Conservation (phyloP, 768 basidiomycete species). For the Mycena chlorophos region DNA sequence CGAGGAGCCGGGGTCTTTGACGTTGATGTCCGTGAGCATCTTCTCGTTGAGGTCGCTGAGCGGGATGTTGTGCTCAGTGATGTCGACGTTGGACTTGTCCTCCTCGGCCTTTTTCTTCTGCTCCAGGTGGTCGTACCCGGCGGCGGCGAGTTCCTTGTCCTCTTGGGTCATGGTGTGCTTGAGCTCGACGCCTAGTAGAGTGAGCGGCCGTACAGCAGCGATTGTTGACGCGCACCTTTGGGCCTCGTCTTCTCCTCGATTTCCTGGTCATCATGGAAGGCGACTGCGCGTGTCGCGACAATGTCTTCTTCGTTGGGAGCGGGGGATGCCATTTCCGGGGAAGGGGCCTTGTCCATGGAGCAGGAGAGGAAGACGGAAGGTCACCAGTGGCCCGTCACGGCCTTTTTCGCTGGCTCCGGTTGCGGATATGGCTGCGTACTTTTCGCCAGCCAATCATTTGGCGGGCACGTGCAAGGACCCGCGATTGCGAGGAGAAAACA, state of each 20-base stretch:
- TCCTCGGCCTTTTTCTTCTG: conserved; percentile 41
- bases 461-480: neutral
- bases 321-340: conserved; percentile 2
- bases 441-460: conserved; percentile 12
- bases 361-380: neutral
- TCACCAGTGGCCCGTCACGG: neutral
- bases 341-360: conserved; percentile 3
- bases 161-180: conserved; percentile 65
- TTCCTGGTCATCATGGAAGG: conserved; percentile 45
- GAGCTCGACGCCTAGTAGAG: conserved; percentile 41
- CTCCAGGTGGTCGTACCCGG: conserved; percentile 66
- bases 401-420: neutral
- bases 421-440: neutral
- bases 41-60: conserved; percentile 40
- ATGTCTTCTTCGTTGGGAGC: conserved; percentile 33
- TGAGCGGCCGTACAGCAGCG: no score
- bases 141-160: conserved; percentile 63
- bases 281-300: conserved; percentile 46
- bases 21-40: conserved; percentile 52
- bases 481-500: neutral
- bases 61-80: conserved; percentile 54
- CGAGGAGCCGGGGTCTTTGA: conserved; percentile 52
- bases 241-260: conserved; percentile 49
- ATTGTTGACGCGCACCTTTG: conserved; percentile 39
- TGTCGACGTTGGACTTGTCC: conserved; percentile 49